Evolutionary conservation across 345 rosid species (phyloP), one percentile per base, ranked within the genome.

Genomic region (Erysimum cheiranthoides): DNA sequence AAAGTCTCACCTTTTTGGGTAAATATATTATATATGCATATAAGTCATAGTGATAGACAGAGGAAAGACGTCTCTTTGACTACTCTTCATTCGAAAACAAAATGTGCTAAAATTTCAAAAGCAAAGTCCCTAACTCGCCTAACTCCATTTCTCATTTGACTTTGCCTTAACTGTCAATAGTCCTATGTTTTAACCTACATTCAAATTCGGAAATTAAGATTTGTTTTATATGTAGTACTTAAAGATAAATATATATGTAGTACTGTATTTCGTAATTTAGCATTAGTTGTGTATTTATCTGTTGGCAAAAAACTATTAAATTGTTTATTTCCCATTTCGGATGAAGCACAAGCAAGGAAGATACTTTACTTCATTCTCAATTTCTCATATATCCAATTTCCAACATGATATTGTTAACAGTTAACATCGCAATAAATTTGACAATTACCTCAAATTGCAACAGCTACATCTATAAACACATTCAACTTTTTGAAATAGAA

Each of bases 1-100:
- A 59, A 59, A 67, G 73, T 75, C 54, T 75, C 36, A 39, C 14
- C 53, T 17, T 5, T 66, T 58, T 38, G 14, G 38, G 73, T 67
- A 46, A 35, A 16, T 38, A 75, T 1, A 21, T 49, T 27, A 16
- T 38, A 75, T 49, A 49, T 4, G 52, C 54, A 61, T 50, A 66
- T 6, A 77, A 77, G 71, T 77, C 71, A 18, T 58, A 51, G 67
- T 65, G 67, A 64, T 71, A 4, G 49, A 70, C 54, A 76, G 70
- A 47, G 63, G 70, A 49, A 64, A 71, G 76, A 77, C 77, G 76
- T 71, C 54, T 77, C 80, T 77, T 77, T 77, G 80, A 77, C 76
- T 49, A 42, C 70, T 66, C 67, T 46, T 46, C 59, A 13, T 27
- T 36, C 67, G 18, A 40, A 45, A 64, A 76, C 58, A 61, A 64